Conservation (phyloP, 2,329 filamentous ascomycete species). For the Annulohypoxylon truncatum region DNA sequence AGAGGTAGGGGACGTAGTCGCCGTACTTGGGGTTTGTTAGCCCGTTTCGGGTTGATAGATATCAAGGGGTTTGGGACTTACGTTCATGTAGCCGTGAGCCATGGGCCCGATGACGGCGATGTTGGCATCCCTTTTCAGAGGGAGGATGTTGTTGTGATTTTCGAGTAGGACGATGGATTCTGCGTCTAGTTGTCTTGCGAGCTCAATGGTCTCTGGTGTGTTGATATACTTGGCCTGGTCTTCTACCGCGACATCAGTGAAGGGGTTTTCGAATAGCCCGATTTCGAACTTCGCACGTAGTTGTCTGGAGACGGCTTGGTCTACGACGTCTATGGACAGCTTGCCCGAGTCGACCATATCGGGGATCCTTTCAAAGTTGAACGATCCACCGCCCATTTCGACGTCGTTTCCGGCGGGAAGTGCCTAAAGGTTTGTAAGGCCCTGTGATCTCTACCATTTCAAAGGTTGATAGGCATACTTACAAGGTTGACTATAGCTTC, state of each 20-base stretch:
- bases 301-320: constrained; percentile 73
- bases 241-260: constrained; percentile 66
- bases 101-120: constrained; percentile 81
- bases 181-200: constrained; percentile 72
- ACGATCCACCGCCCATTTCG: constrained; percentile 82
- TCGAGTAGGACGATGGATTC: constrained; percentile 72
- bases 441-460: neutral
- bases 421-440: constrained; percentile 51
- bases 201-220: constrained; percentile 65
- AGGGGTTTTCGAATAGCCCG: constrained; percentile 79
- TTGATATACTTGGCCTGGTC: constrained; percentile 71
- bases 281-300: constrained; percentile 75
- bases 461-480: constrained; percentile 32
- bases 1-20: constrained; percentile 76
- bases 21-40: constrained; percentile 64
- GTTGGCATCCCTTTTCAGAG: constrained; percentile 71
- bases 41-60: constrained; percentile 40
- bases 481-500: constrained; percentile 72
- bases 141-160: constrained; percentile 65
- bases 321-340: constrained; percentile 68
- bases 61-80: constrained; percentile 51
- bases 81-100: constrained; percentile 77
- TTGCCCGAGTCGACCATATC: constrained; percentile 71
- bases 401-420: constrained; percentile 77
- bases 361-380: constrained; percentile 75